Conservation (phyloP, 1,284 basidiomycete species). For the Stygiomarasmius scandens region DNA sequence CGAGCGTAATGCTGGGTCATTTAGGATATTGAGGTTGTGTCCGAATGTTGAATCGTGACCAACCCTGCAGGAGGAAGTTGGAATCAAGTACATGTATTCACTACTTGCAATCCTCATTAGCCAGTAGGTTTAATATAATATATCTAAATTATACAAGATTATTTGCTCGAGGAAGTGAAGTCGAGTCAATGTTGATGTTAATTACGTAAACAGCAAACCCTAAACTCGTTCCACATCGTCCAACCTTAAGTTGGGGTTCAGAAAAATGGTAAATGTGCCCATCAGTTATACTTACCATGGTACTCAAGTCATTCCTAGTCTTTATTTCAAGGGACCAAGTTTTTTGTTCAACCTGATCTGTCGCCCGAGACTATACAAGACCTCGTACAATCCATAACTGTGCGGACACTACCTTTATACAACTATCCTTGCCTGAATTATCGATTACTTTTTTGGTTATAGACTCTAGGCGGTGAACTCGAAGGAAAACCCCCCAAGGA, state of each 20-base stretch:
- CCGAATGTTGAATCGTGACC: constrained; percentile 34
- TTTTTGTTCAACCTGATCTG: constrained; percentile 11
- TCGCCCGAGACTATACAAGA: constrained; percentile 1
- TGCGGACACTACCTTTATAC: neutral
- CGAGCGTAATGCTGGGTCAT: constrained; percentile 71
- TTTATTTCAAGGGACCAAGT: constrained; percentile 7
- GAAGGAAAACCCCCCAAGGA: constrained; percentile 74
- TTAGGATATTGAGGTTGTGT: constrained; percentile 71
- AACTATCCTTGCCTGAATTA: neutral
- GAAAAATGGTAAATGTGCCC: constrained; percentile 25
- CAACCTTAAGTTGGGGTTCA: constrained; percentile 17
- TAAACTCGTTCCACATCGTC: constrained; percentile 1
- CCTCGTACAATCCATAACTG: constrained; percentile 9
- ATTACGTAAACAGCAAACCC: neutral
- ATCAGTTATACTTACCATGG: neutral
- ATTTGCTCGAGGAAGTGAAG: too few species aligned
- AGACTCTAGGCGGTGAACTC: constrained; percentile 75
- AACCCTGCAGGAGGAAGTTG: neutral
- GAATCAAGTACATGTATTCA: neutral
- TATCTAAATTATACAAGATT: too few species aligned
- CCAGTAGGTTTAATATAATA: too few species aligned
- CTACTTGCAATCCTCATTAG: neutral
- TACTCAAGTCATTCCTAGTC: neutral
- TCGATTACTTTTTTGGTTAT: neutral
- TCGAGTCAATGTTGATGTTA: too few species aligned